phyloP scores from a whole-genome alignment of 2,329 filamentous ascomycete species.

The Diaporthe velutina region DNA sequence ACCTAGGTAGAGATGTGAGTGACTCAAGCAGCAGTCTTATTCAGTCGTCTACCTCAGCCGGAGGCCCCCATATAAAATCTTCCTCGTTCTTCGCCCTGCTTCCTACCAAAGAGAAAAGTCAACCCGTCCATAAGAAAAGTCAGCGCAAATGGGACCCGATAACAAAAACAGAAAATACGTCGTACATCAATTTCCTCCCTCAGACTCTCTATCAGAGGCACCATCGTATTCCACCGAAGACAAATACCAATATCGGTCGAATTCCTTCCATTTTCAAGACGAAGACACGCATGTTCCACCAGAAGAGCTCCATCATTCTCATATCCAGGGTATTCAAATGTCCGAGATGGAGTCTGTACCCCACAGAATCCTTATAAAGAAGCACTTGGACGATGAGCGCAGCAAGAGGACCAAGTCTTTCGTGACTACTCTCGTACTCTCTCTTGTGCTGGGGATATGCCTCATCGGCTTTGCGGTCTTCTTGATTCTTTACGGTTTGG shows the following conservation, averaged over 20 bases:
- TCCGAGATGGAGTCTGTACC: background rate
- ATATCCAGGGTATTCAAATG: background rate
- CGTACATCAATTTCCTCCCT: background rate
- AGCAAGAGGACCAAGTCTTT: conserved; percentile 1
- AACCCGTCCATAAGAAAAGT: background rate
- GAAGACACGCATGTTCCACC: background rate
- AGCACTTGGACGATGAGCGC: background rate
- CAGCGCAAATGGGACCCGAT: background rate
- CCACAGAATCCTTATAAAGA: background rate
- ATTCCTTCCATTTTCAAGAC: background rate
- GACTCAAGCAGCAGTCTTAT: background rate
- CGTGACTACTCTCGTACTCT: background rate
- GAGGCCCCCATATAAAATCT: background rate
- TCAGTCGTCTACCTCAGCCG: background rate
- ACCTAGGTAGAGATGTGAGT: background rate
- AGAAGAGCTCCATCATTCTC: background rate
- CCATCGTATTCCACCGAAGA: background rate
- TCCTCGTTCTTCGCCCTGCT: background rate
- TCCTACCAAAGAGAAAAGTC: background rate
- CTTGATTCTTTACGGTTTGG: background rate
- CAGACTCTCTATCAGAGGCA: background rate
- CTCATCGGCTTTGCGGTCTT: background rate
- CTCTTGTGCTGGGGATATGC: conserved; percentile 2
- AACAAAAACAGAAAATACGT: background rate
- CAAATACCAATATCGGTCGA: background rate